Evolutionary conservation across 805 yeast genomes (phyloP).

Genomic region (Nakazawaea wyomingensis): DNA sequence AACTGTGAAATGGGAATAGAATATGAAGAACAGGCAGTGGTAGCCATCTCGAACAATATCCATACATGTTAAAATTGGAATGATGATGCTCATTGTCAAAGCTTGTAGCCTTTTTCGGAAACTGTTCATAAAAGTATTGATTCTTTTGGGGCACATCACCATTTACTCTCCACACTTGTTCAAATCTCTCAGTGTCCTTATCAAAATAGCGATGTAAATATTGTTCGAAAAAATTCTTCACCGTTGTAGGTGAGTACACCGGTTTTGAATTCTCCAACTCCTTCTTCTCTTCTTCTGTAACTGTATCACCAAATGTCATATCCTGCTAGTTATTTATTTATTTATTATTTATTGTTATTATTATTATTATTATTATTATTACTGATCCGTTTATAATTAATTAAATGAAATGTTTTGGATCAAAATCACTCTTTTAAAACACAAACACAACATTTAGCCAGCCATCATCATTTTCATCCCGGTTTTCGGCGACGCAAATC

Average conservation of each 20-base stretch:
- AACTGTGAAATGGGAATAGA: slow-evolving; percentile 24
- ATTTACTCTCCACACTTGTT: slow-evolving; percentile 23
- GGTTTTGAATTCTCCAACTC: slow-evolving; percentile 34
- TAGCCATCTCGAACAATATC: slow-evolving; percentile 29
- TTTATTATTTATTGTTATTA: no score
- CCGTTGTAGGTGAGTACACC: slow-evolving; percentile 30
- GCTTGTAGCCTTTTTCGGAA: slow-evolving; percentile 27
- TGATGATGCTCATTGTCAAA: slow-evolving; percentile 28
- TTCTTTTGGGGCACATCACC: slow-evolving; percentile 24
- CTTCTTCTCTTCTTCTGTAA: slow-evolving; percentile 31
- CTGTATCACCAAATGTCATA: slow-evolving; percentile 16
- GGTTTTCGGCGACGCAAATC: slow-evolving; percentile 4
- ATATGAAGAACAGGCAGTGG: slow-evolving; percentile 21
- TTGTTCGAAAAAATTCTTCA: slow-evolving; percentile 10
- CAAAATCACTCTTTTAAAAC: no score
- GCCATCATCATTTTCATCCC: no score
- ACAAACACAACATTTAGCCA: no score
- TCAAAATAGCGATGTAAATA: slow-evolving; percentile 17
- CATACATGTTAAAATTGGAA: slow-evolving; percentile 23
- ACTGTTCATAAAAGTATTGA: slow-evolving; percentile 25
- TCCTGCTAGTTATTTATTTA: background rate
- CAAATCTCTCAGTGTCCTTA: slow-evolving; percentile 24
- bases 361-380: no score
- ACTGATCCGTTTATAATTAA: no score
- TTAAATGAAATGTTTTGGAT: no score